Evolutionary conservation across 306 rosid species (phyloP).

Genomic region (Trifolium pratense): DNA sequence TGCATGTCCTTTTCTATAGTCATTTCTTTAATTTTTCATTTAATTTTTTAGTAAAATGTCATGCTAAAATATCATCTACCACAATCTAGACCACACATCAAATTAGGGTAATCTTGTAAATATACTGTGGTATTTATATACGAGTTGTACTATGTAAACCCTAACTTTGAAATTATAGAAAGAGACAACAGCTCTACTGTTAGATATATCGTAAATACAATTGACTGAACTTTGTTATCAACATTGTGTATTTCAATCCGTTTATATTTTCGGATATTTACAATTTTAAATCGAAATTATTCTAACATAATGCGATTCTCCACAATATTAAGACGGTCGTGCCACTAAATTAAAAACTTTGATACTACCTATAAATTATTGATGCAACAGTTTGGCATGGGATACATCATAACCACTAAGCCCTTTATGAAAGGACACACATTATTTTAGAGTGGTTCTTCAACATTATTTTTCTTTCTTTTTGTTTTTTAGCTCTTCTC

Average conservation of each 20-base stretch:
- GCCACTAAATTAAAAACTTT: not conserved
- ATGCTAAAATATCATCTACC: not conserved
- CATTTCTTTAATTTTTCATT: not conserved
- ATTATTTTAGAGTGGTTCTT: conserved; percentile 25
- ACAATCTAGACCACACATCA: not conserved
- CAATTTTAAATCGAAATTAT: no score
- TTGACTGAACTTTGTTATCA: not conserved
- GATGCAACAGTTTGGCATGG: conserved; percentile 28
- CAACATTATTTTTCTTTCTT: not conserved
- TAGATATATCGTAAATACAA: not conserved
- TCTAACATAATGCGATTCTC: not conserved
- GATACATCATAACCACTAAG: conserved; percentile 43
- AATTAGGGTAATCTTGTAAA: not conserved
- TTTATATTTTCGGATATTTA: no score
- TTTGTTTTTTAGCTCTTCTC: not conserved
- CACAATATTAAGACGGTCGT: not conserved
- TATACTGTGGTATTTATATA: no score
- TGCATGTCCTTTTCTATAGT: not conserved
- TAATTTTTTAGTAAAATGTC: not conserved
- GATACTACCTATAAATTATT: conserved; percentile 33
- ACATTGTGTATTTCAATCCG: not conserved
- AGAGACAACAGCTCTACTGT: not conserved
- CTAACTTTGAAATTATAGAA: no score
- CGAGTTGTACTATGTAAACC: no score
- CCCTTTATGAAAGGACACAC: conserved; percentile 36